Evolutionary conservation across 176 grass and related monocot species (phyloP), one percentile per base, ranked within the genome.

Genomic region (Carex cristatella): DNA sequence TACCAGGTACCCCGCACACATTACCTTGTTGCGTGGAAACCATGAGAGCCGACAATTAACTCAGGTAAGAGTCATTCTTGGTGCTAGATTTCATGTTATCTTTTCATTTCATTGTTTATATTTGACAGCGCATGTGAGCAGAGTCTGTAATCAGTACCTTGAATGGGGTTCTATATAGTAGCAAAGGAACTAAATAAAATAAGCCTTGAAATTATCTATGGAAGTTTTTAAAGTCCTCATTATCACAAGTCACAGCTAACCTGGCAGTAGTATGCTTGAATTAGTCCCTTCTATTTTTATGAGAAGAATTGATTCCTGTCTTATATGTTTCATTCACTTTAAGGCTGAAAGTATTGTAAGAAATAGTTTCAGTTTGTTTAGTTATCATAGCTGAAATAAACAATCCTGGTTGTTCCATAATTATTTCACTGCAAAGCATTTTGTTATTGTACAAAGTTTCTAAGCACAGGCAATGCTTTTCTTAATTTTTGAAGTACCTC

Each of bases 21-120:
- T 99, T 75, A 99, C 97, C 49, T 91, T 99, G 85, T 90, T 99
- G 81, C 97, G 97, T 48, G 97, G 97, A 71, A 99, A 99, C 78
- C 97, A 99, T 88, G 97, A 99, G 90, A 99, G 97, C 44, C 93
- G 97, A 66, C 97, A 99, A 67, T 89, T 99, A 54, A 99, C 97
- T 40, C 97, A 99, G 91, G 97, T 99, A 91, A 87, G 53, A 57
- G 48, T 18, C 58, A 58, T 55, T 79, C 27, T 79, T 79, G 53
- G 4, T 79, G 53, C 13, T 16, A 8, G 32, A 57, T 6, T 7
- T 78, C 74, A 4, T 35, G 51, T 35, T 72, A 48, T 78, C 3
- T 57, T 63, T 27, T 56, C 2, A 57, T 56, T 31, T 56, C 11
- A 1, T 77, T 16, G 73, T 56, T 55, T 32, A 16, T 56, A 57